Conservation (phyloP, 768 basidiomycete genomes). For the Ramaria rubella region DNA sequence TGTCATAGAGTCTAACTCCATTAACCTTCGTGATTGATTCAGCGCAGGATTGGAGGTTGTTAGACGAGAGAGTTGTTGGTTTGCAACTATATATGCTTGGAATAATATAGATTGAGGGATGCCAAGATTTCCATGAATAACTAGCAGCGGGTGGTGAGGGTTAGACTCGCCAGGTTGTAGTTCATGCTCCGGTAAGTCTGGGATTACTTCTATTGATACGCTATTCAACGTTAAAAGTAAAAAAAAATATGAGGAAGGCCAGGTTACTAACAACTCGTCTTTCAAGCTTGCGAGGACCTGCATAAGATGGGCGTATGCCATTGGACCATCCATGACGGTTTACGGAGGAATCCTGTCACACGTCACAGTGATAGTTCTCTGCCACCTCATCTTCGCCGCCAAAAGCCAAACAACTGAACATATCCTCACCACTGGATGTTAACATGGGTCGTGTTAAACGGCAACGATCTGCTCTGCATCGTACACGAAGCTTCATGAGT, state of each 20-base stretch:
- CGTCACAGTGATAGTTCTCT: no score
- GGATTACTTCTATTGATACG: background rate
- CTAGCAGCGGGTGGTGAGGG: conserved; percentile 42
- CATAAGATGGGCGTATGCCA: background rate
- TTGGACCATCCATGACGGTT: background rate
- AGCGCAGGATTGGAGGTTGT: conserved; percentile 9
- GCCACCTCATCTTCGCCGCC: no score
- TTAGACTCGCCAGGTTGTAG: background rate
- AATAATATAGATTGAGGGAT: conserved; percentile 54
- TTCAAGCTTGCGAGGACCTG: background rate
- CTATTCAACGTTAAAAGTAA: background rate
- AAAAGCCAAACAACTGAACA: no score
- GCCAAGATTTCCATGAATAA: conserved; percentile 54
- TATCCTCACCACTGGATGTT: no score
- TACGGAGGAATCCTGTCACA: no score
- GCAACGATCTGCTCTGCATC: background rate
- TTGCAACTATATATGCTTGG: conserved; percentile 42
- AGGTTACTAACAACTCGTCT: background rate
- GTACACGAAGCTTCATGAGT: background rate
- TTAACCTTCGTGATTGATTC: background rate
- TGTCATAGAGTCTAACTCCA: conserved; percentile 31
- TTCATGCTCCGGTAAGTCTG: background rate
- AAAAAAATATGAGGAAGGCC: background rate
- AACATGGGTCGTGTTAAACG: background rate
- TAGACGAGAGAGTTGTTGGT: conserved; percentile 12